These are phyloP conservation scores for Boletus pseudo-olivaceus DNA, from an alignment of 768 basidiomycete genomes.

Conservation along the genomic window DNA sequence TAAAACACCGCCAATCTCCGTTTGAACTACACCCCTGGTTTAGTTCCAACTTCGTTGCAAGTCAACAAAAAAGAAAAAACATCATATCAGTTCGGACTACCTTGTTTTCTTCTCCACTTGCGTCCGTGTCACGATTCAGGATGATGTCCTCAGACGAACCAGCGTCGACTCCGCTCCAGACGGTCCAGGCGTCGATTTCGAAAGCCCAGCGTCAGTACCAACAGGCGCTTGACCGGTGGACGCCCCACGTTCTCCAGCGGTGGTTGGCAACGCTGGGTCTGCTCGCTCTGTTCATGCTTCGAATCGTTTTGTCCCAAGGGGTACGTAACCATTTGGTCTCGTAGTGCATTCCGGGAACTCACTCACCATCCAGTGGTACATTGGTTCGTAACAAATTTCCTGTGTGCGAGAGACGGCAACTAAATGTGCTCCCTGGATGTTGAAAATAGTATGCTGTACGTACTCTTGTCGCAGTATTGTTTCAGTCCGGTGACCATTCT, in stretches of 20 bases:
- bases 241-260: conserved; percentile 84
- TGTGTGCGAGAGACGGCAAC: background rate
- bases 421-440: background rate
- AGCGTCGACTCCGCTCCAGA: conserved; percentile 25
- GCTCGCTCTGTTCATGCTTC: conserved; percentile 71
- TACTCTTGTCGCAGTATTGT: conserved; percentile 13
- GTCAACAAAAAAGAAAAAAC: conserved; percentile 3
- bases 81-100: background rate
- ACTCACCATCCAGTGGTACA: conserved; percentile 69
- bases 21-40: background rate
- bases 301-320: conserved; percentile 87
- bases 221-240: conserved; percentile 85
- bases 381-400: conserved; percentile 53
- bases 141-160: conserved; percentile 37
- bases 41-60: background rate
- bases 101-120: background rate
- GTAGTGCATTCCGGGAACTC: background rate
- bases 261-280: conserved; percentile 80
- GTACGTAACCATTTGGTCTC: conserved; percentile 43
- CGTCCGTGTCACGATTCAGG: conserved; percentile 8
- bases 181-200: conserved; percentile 23
- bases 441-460: conserved; percentile 63
- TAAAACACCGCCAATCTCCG: conserved; percentile 9
- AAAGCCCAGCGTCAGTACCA: conserved; percentile 79
- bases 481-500: conserved; percentile 2